A percentile compares a stretch with the other conserved stretches of the same genome.
Conservation (phyloP, 2,329 filamentous ascomycete species). For the Phaeosphaeriaceae sp. region DNA sequence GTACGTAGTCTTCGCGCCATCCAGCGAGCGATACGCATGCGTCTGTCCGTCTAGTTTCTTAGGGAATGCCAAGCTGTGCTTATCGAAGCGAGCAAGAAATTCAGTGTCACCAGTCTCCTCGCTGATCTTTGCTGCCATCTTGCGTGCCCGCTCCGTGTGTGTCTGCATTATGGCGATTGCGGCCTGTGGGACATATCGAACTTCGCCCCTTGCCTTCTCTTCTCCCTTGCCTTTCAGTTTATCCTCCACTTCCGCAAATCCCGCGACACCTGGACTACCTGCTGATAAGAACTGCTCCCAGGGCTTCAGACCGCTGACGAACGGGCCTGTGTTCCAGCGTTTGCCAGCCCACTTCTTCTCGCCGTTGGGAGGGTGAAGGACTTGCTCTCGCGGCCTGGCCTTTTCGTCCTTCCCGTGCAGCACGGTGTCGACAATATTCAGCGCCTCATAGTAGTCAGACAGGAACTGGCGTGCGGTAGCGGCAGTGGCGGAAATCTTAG, state of each 20-base stretch:
- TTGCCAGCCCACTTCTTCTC: neutral
- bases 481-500: neutral
- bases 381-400: neutral
- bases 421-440: constrained; percentile 6
- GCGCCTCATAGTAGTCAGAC: neutral
- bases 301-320: constrained; percentile 28
- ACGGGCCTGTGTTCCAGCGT: constrained; percentile 17
- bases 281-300: constrained; percentile 38
- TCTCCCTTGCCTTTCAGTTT: neutral
- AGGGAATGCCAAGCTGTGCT: neutral
- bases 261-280: constrained; percentile 24
- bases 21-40: neutral
- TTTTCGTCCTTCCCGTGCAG: constrained; percentile 2
- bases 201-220: neutral
- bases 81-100: constrained; percentile 9
- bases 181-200: constrained; percentile 28
- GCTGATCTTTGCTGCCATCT: neutral
- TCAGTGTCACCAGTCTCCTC: neutral
- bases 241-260: neutral
- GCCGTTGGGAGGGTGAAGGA: constrained; percentile 17
- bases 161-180: constrained; percentile 30
- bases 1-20: constrained; percentile 5
- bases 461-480: constrained; percentile 1
- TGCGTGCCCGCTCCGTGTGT: constrained; percentile 25
- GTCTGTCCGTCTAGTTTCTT: neutral